Evolutionary conservation across 2,329 filamentous ascomycete species (phyloP).

Genomic region (Talaromyces sp.): DNA sequence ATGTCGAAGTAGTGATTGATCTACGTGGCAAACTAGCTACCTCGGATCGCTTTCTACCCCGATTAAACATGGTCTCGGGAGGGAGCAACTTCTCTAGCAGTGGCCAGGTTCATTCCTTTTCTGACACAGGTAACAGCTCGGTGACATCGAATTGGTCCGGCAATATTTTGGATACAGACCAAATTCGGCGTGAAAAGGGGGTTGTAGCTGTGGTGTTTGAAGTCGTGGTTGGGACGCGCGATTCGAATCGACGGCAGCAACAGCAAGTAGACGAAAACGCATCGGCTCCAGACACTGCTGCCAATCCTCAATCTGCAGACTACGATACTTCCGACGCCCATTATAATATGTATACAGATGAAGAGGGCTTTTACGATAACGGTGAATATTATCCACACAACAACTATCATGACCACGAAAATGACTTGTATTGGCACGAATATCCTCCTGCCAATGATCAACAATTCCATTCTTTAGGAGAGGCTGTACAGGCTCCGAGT

Average conservation of each 20-base stretch:
- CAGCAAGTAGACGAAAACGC: slow-evolving; percentile 31
- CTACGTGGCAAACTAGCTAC: slow-evolving; percentile 78
- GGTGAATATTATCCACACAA: slow-evolving; percentile 23
- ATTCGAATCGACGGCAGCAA: slow-evolving; percentile 59
- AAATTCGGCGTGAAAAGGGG: slow-evolving; percentile 80
- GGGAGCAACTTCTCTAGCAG: slow-evolving; percentile 42
- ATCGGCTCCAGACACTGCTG: slow-evolving; percentile 19
- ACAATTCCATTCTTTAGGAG: slow-evolving; percentile 19
- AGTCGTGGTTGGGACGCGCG: slow-evolving; percentile 77
- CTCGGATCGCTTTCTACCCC: slow-evolving; percentile 63
- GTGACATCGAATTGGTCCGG: slow-evolving; percentile 43
- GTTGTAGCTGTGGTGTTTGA: slow-evolving; percentile 87
- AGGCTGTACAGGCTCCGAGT: slow-evolving; percentile 40
- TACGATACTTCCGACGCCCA: slow-evolving; percentile 11
- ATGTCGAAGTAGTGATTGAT: slow-evolving; percentile 88
- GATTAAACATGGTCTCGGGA: slow-evolving; percentile 47
- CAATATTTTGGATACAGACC: slow-evolving; percentile 81
- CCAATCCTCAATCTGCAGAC: slow-evolving; percentile 21
- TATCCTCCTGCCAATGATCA: slow-evolving; percentile 23
- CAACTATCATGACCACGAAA: slow-evolving; percentile 21
- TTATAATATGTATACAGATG: slow-evolving; percentile 14
- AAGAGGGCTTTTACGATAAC: slow-evolving; percentile 25
- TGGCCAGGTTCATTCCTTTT: slow-evolving; percentile 29
- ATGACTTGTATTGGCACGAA: slow-evolving; percentile 16
- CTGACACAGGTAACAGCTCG: slow-evolving; percentile 29